Evolutionary conservation across 1,139 yeast species (phyloP), one percentile per base, ranked within the genome.

Genomic region (Scheffersomyces lignicola): DNA sequence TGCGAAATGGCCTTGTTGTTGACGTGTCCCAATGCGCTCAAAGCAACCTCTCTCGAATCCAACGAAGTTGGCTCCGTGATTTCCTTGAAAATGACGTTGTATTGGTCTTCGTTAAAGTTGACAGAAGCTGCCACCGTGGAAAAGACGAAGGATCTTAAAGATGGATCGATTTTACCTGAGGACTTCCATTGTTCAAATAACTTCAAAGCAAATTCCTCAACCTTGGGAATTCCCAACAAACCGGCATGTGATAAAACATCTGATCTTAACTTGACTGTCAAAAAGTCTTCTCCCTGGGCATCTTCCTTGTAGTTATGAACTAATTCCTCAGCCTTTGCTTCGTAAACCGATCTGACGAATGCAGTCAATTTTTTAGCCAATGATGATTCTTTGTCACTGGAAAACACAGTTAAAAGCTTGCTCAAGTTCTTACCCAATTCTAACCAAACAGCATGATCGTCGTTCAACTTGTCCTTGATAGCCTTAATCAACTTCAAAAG

Each of bases 41-140:
- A 62, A 0, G 86, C 83, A 34, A 77, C 65, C 56, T 84, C 95
- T 40, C 82, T 66, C 5, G 85, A 75, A 54, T 83, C 90, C 39
- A 83, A 71, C 3, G 86, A 65, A 2, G 73, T 57, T 6, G 92
- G 86, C n/a, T 61, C 50, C 7, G 62, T 55, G 25, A 79, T 75
- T 49, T 82, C 80, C 12, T 62, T 52, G 39, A 73, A 54, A 17
- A 83, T 68, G 2, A 59, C 48, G 2, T 73, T 69, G 45, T 75
- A 79, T 24, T 73, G 73, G 6, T 55, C 67, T 16, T 62, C 63
- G 9, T 68, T 54, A 15, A 62, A 50, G n/a, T 55, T 48, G 18
- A 70, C 58, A 1, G 72, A 59, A 6, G 82, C 48, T 16, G 77
- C 69, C 21, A 68, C 52, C 4, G 85, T 69, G 7, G 72, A 54